phyloP scores from a whole-genome alignment of 2,329 filamentous ascomycete genomes.

The Penicillium sp. region DNA sequence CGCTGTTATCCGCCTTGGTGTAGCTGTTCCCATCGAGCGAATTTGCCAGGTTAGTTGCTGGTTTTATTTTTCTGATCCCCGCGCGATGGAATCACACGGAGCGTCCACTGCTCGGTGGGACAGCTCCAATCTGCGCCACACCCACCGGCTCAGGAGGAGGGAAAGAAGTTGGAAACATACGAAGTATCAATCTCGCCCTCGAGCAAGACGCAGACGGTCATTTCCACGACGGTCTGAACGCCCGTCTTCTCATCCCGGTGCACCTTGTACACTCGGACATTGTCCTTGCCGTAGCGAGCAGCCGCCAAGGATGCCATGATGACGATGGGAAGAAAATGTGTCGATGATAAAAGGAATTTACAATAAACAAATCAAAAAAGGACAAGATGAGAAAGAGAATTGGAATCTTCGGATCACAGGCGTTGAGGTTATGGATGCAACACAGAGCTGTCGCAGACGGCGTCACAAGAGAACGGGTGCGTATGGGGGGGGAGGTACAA shows the following conservation, averaged over 20 bases:
- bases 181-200: conserved; percentile 86
- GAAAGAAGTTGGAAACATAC: conserved; percentile 43
- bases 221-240: conserved; percentile 81
- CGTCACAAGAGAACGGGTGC: background rate
- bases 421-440: too few species aligned
- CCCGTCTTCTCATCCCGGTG: conserved; percentile 70
- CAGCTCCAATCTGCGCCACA: too few species aligned
- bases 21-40: conserved; percentile 53
- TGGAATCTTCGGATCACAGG: too few species aligned
- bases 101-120: too few species aligned
- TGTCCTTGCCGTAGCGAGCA: conserved; percentile 66
- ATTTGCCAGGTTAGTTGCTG: background rate
- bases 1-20: conserved; percentile 87
- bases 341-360: background rate
- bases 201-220: conserved; percentile 87
- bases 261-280: conserved; percentile 96
- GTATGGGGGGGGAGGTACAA: background rate
- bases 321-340: conserved; percentile 8
- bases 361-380: background rate
- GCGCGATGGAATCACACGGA: too few species aligned
- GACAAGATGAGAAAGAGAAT: too few species aligned
- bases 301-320: conserved; percentile 36
- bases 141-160: background rate
- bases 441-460: background rate
- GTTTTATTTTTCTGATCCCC: background rate